Base-by-base conservation (phyloP, 1,284 basidiomycete species). In the Pseudozyma hubeiensis region DNA sequence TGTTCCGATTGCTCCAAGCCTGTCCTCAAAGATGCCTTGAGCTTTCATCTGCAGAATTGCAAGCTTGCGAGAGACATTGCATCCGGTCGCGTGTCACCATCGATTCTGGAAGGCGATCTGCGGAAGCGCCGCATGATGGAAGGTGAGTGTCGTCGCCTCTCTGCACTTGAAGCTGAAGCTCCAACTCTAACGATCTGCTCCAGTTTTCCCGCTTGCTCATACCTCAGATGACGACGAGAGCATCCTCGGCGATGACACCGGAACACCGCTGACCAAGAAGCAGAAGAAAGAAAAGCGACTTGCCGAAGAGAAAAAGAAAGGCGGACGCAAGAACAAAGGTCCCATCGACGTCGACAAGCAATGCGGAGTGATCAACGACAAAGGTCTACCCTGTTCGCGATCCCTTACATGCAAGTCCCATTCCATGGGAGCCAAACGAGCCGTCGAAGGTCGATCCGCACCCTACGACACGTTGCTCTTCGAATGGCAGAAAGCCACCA, bases 341-440 rank as follows among this genome's bases (percentile, higher is more conserved):
- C 79, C 81, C 13, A 64, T 82, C 57, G 91, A 98, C 84, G 90
- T 92, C 73, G 93, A 97, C 86, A 90, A 90, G 68, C 94, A 98
- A 80, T 99, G 96, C 79, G 96, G 97, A 58, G 96, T 99, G 47
- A 95, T 97, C 85, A 98, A 96, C 86, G 95, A 97, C 86, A 97
- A 97, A 84, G 89, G 89, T 47, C 87, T 94, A 10, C 94, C 93
- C 0, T 99, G 96, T 84, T 93, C 94, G n/a, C 92, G 96, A 43
- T 94, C 93, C 13, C 88, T 99, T 39, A 98, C 96, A 0, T 99
- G 96, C 88, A 99, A 99, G 86, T 94, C 96, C 5, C 96, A 99
- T 84, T 92, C 93, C 1, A 97, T 99, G 92, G 94, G 94, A 34
- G 93, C 94, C 30, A 99, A 99, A 85, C 91, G 97, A 19, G 89